Evolutionary conservation across 2,329 filamentous ascomycete genomes (phyloP).

Genomic region (Conoideocrella luteorostrata): DNA sequence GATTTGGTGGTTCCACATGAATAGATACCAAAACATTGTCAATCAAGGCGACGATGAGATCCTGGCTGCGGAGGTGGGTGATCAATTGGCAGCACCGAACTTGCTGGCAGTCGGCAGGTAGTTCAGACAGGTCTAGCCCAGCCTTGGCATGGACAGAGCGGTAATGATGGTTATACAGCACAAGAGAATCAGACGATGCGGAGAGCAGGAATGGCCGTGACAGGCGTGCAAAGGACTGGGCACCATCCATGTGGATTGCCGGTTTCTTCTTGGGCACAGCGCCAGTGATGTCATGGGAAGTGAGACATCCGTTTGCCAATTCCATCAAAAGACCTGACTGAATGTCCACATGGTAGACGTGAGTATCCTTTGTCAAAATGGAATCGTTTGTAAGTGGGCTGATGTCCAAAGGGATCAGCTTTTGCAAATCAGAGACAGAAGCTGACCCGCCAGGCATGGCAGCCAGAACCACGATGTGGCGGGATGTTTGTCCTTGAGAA

Average conservation of each 20-base stretch:
- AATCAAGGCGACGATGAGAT: constrained; percentile 59
- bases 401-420: constrained; percentile 33
- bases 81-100: constrained; percentile 39
- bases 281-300: constrained; percentile 57
- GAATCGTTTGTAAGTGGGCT: constrained; percentile 27
- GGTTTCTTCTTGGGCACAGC: constrained; percentile 56
- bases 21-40: constrained; percentile 60
- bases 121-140: constrained; percentile 36
- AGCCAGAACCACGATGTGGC: constrained; percentile 28
- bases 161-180: constrained; percentile 65
- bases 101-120: constrained; percentile 28
- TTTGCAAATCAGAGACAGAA: constrained; percentile 23
- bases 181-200: constrained; percentile 48
- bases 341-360: constrained; percentile 51
- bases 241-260: constrained; percentile 41
- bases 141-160: constrained; percentile 50
- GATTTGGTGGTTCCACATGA: constrained; percentile 58
- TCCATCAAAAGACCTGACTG: constrained; percentile 59
- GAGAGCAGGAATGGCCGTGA: constrained; percentile 61
- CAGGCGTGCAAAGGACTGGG: constrained; percentile 59
- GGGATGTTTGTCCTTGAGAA: constrained; percentile 21
- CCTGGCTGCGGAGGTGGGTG: constrained; percentile 59
- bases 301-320: constrained; percentile 46
- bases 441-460: constrained; percentile 19
- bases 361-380: constrained; percentile 10